Evolutionary conservation across 768 basidiomycete genomes (phyloP).

Genomic region (Tulasnella sp.): DNA sequence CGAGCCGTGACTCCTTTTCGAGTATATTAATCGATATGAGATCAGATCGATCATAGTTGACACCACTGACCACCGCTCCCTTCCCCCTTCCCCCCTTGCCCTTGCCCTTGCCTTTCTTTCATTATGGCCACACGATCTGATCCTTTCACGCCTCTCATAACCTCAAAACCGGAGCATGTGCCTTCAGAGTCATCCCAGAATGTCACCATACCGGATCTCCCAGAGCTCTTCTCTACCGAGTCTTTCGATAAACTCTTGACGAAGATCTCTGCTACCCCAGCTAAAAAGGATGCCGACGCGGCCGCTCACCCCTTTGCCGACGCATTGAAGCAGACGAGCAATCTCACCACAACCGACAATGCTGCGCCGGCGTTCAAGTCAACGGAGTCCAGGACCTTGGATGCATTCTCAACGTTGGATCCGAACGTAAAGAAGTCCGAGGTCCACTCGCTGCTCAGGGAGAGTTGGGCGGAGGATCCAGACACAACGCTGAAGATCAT

Average conservation of each 20-base stretch:
- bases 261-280: not conserved
- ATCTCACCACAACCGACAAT: slow-evolving; percentile 43
- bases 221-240: slow-evolving; percentile 45
- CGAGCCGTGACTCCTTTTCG: no score
- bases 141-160: slow-evolving; percentile 13
- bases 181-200: slow-evolving; percentile 17
- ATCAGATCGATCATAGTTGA: no score
- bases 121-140: no score
- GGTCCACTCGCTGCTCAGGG: slow-evolving; percentile 32
- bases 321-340: slow-evolving; percentile 35
- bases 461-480: slow-evolving; percentile 51
- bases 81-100: no score
- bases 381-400: slow-evolving; percentile 42
- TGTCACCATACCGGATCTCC: slow-evolving; percentile 44
- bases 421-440: slow-evolving; percentile 19
- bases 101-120: no score
- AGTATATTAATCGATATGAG: no score
- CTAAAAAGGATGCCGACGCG: not conserved
- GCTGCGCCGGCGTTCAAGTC: slow-evolving; percentile 40
- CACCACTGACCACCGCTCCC: no score
- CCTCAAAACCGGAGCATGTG: not conserved
- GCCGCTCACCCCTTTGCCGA: slow-evolving; percentile 39
- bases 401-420: slow-evolving; percentile 44
- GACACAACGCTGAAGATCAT: slow-evolving; percentile 51
- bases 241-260: slow-evolving; percentile 52